phyloP scores from a whole-genome alignment of 1,284 basidiomycete species.

The Cutaneotrichosporon cavernicola region DNA sequence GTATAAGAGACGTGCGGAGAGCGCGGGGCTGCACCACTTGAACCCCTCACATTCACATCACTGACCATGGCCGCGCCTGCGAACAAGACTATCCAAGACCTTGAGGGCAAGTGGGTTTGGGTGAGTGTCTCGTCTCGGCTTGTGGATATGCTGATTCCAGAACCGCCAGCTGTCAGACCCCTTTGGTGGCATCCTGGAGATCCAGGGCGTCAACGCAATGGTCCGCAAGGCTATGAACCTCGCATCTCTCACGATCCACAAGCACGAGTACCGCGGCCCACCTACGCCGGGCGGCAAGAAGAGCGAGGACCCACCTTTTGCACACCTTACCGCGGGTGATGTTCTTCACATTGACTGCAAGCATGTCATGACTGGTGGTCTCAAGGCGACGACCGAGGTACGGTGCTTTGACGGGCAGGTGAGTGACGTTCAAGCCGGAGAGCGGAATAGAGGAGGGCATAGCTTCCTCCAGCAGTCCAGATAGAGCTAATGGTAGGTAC shows the following conservation, averaged over 20 bases:
- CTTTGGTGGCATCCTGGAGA: slow-evolving; percentile 12
- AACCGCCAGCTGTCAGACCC: slow-evolving; percentile 18
- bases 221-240: slow-evolving; percentile 14
- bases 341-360: slow-evolving; percentile 9
- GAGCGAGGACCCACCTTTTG: background rate
- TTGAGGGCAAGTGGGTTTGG: slow-evolving; percentile 12
- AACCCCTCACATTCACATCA: background rate
- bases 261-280: slow-evolving; percentile 11
- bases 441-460: too few species aligned
- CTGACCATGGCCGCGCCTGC: slow-evolving; percentile 13
- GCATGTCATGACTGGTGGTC: slow-evolving; percentile 15
- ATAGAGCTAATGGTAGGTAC: background rate
- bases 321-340: background rate
- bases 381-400: slow-evolving; percentile 16
- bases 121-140: slow-evolving; percentile 1
- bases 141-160: slow-evolving; percentile 1
- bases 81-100: slow-evolving; percentile 13
- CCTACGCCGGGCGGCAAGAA: slow-evolving; percentile 8
- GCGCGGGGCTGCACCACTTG: too few species aligned
- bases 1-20: background rate
- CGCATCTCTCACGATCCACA: slow-evolving; percentile 11
- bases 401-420: slow-evolving; percentile 13
- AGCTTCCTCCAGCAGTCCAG: too few species aligned
- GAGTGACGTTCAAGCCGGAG: background rate
- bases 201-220: slow-evolving; percentile 16